Evolutionary conservation across 345 rosid genomes (phyloP), one percentile per base, ranked within the genome.

Genomic region (Lumnitzera littorea): DNA sequence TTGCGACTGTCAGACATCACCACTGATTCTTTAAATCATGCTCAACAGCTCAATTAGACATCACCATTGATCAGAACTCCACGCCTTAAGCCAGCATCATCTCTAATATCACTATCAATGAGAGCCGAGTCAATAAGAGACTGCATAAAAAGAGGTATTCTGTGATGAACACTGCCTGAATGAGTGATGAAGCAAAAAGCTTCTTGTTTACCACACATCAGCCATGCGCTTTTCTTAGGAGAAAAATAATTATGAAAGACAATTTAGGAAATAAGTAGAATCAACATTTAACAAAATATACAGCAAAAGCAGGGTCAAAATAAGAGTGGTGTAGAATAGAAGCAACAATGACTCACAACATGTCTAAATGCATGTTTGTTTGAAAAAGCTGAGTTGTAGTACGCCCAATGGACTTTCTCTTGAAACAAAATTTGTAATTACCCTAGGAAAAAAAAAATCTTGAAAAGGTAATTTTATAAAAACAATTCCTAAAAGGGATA

Each of bases 81-180:
- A 56, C 64, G 76, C 74, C 70, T 62, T 46, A 43, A 9, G 53
- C 67, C 74, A 51, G 57, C 67, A n/a, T 77, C 83, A 57, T 74
- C 82, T 17, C 69, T 78, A 56, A 53, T 13, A 36, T 73, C 81
- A 62, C 57, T 49, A 43, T 80, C 81, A 58, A 50, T 48, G 67
- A 51, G 48, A 49, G 82, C 67, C 1, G 74, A 72, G 60, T 85
- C 85, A 62, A 85, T 84, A 15, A 76, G 68, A 36, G 80, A 70
- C 91, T 85, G 84, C 80, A 70, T 36, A 36, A 17, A 47, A 24
- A 50, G 62, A 58, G 3, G 31, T 15, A 5, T 20, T 41, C 25
- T 20, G 13, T 50, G 29, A 23, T 6, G 10, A 52, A 23, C 58
- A 46, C 20, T 15, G 31, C 2, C 5, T 51, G 53, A 46, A 3